These are phyloP conservation scores for Chlamydomonas eustigma DNA, from an alignment of 139 green algal genomes.

Conservation along the genomic window DNA sequence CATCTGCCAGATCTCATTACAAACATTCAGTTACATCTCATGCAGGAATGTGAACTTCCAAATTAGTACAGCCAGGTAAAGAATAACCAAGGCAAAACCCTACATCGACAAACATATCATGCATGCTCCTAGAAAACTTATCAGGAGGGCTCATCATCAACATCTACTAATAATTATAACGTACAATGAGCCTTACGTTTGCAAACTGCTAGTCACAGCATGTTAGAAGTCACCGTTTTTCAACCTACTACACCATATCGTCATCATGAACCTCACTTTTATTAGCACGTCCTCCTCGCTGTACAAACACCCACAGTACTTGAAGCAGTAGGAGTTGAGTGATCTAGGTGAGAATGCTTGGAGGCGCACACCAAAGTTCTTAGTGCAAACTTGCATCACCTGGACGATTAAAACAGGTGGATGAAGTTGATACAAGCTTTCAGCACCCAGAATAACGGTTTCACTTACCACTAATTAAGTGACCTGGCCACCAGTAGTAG, in stretches of 20 bases:
- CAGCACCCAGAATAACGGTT: too few relatives aligned
- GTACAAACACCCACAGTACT: constrained; percentile 17
- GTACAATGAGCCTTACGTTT: background rate
- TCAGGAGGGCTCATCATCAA: background rate
- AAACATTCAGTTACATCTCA: too few relatives aligned
- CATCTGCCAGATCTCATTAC: too few relatives aligned
- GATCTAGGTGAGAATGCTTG: constrained; percentile 9
- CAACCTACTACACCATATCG: background rate
- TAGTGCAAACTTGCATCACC: constrained; percentile 6
- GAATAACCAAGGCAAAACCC: too few relatives aligned
- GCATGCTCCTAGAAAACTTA: background rate
- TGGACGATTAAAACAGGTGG: constrained; percentile 4
- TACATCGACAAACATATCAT: background rate
- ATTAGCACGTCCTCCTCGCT: background rate
- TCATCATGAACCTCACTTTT: background rate
- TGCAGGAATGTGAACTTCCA: too few relatives aligned
- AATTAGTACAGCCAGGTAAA: too few relatives aligned
- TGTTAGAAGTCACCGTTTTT: too few relatives aligned
- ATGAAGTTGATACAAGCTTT: too few relatives aligned
- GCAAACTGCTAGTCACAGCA: background rate
- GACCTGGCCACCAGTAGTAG: too few relatives aligned
- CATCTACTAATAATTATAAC: background rate
- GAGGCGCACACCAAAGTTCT: background rate
- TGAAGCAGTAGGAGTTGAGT: constrained; percentile 17
- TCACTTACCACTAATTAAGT: too few relatives aligned